Evolutionary conservation across 2,329 filamentous ascomycete species (phyloP).

Genomic region (Zasmidium citrigriseum): DNA sequence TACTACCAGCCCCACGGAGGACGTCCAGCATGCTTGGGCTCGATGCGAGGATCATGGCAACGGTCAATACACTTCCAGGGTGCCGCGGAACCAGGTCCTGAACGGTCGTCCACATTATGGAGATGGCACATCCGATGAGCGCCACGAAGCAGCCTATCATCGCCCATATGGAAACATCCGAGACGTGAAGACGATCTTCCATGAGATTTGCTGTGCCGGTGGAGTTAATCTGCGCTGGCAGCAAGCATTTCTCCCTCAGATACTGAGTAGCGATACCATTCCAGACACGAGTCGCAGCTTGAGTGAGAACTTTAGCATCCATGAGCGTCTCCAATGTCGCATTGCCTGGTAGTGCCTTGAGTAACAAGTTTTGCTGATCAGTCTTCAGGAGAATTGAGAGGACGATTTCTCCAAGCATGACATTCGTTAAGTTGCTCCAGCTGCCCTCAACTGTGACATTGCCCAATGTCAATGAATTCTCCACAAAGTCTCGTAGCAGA

Average conservation of each 20-base stretch:
- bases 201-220: background rate
- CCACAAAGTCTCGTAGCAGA: background rate
- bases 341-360: background rate
- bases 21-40: background rate
- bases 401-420: constrained; percentile 6
- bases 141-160: background rate
- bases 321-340: background rate
- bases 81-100: background rate
- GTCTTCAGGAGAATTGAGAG: background rate
- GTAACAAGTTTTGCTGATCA: background rate
- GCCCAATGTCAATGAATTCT: background rate
- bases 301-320: background rate
- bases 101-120: background rate
- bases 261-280: constrained; percentile 1
- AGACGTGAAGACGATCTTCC: constrained; percentile 1
- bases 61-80: background rate
- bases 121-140: background rate
- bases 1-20: background rate
- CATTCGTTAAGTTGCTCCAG: background rate
- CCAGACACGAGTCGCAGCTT: background rate
- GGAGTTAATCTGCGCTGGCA: background rate
- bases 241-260: background rate
- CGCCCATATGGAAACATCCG: background rate
- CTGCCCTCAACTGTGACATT: background rate
- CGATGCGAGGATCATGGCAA: constrained; percentile 3